Base-by-base conservation (phyloP, 2,329 filamentous ascomycete genomes). In the Fusarium albidum region DNA sequence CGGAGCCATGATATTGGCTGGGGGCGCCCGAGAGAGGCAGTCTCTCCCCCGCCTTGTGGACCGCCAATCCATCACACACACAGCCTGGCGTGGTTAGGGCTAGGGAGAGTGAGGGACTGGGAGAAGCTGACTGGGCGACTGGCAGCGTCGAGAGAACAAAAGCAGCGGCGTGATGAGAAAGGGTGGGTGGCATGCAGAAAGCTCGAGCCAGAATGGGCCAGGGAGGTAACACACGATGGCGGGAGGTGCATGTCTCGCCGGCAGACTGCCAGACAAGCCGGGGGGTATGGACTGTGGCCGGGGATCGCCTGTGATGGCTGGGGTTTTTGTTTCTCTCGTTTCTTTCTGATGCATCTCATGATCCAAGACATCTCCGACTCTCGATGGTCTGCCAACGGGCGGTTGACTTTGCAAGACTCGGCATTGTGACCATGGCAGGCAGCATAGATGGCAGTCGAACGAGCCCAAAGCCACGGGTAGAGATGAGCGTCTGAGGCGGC, bases 1-100 rank as follows among this genome's bases (percentile, higher is more conserved):
- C 69, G 68, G 73, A 67, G 70, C 71, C 71, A 74, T 76, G 74
- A 82, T 82, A 84, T 83, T 84, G 81, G 81, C 74, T 77, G 76
- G n/a, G n/a, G n/a, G 69, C 34, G 38, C 32, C 39, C 48, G 47
- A 65, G 49, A 65, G 49, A 68, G 67, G 64, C 52, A 39, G 55
- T 56, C 54, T 60, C 52, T 56, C 52, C 58, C 59, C 62, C 46
- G n/a, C n/a, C n/a, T n/a, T 45, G 64, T 67, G 59, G 48, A 68
- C 55, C 50, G 61, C 59, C 28, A 48, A 46, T 46, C 49, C 59
- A 59, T 64, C 64, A 69, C 68, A 70, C 65, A 63, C 55, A 65
- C 57, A 58, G 62, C 49, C 51, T 57, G 59, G 54, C 47, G 42
- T 55, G 47, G 49, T 58, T 50, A 43, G 52, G 46, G n/a, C n/a